A percentile compares a stretch with the other conserved stretches of the same genome.
Evolutionary conservation across 2,329 filamentous ascomycete genomes (phyloP).

Genomic region (Pyrenophora tritici-repentis): DNA sequence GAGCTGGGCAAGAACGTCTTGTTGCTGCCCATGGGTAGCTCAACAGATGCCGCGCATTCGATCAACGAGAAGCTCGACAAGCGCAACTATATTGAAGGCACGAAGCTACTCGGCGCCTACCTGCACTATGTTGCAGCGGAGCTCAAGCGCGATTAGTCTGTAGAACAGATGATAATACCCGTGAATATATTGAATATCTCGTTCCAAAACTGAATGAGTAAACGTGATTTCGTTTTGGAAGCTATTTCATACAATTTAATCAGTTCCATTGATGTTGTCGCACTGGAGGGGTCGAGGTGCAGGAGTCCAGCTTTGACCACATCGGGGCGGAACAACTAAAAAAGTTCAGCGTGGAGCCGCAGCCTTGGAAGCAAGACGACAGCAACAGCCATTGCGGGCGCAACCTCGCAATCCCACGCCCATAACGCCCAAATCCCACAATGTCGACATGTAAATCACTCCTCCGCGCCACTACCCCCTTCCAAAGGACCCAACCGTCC

Average conservation of each 20-base stretch:
- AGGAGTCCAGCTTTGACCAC: slow-evolving; percentile 12
- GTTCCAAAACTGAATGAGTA: no score
- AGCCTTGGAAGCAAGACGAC: not conserved
- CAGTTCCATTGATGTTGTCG: not conserved
- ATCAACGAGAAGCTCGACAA: slow-evolving; percentile 99
- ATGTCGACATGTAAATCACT: slow-evolving; percentile 44
- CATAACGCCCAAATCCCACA: slow-evolving; percentile 26
- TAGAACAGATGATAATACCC: no score
- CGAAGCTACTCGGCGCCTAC: slow-evolving; percentile 92
- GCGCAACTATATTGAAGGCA: slow-evolving; percentile 97
- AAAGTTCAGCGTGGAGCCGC: slow-evolving; percentile 30
- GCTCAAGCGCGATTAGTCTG: slow-evolving; percentile 56
- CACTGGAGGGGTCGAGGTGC: no score
- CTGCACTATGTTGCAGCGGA: slow-evolving; percentile 95
- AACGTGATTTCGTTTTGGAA: no score
- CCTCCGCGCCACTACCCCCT: slow-evolving; percentile 26
- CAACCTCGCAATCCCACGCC: not conserved
- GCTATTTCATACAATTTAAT: no score
- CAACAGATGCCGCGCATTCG: slow-evolving; percentile 93
- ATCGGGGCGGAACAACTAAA: slow-evolving; percentile 34
- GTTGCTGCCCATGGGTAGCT: slow-evolving; percentile 94
- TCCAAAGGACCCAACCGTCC: slow-evolving; percentile 18
- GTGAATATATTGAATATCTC: no score
- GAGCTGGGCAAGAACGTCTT: slow-evolving; percentile 98
- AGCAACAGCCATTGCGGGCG: no score